These are phyloP conservation scores for Heterobasidion annosum DNA, from an alignment of 1,284 basidiomycete genomes.

Conservation along the genomic window DNA sequence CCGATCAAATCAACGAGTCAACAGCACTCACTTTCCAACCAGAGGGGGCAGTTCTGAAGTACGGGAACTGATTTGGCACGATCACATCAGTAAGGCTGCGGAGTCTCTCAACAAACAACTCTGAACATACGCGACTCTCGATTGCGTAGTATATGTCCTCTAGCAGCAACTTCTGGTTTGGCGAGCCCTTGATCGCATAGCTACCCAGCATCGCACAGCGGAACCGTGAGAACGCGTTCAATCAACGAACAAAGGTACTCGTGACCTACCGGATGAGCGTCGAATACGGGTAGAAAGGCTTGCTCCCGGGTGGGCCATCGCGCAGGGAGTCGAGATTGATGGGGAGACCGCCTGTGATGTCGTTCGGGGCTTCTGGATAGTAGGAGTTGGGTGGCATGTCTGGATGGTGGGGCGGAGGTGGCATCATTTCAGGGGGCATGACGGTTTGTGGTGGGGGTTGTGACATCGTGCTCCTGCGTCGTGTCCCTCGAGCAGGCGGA, in stretches of 20 bases:
- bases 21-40: constrained; percentile 72
- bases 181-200: constrained; percentile 82
- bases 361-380: constrained; percentile 61
- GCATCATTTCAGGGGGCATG: constrained; percentile 34
- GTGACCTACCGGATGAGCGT: constrained; percentile 68
- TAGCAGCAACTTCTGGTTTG: constrained; percentile 70
- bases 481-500: neutral
- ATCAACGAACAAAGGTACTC: constrained; percentile 3
- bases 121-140: constrained; percentile 61
- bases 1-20: neutral
- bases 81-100: neutral
- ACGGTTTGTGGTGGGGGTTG: constrained; percentile 30
- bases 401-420: constrained; percentile 17
- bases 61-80: constrained; percentile 55
- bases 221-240: constrained; percentile 4
- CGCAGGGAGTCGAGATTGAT: constrained; percentile 77
- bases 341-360: constrained; percentile 71
- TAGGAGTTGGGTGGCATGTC: constrained; percentile 42
- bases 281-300: constrained; percentile 82
- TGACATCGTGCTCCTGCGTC: constrained; percentile 18
- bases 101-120: neutral
- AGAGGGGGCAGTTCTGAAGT: constrained; percentile 71
- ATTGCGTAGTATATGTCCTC: constrained; percentile 87
- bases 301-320: constrained; percentile 75
- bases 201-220: constrained; percentile 23